Conservation (phyloP, 2,329 filamentous ascomycete species). For the Neopestalotiopsis sp. region DNA sequence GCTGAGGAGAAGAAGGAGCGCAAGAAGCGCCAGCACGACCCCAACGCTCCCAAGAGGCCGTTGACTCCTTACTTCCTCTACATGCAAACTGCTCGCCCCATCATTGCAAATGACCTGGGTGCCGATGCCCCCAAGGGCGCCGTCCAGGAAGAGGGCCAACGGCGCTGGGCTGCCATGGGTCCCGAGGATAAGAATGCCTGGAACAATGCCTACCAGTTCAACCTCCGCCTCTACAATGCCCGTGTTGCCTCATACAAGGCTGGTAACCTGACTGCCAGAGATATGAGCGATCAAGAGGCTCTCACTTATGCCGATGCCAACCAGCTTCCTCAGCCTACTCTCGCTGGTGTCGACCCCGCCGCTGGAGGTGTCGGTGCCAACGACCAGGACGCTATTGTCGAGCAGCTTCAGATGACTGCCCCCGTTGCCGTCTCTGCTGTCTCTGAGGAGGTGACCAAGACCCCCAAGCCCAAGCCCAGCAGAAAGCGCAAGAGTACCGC, state of each 20-base stretch:
- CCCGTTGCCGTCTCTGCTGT: slow-evolving; percentile 33
- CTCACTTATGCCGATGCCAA: slow-evolving; percentile 64
- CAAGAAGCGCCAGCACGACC: slow-evolving; percentile 86
- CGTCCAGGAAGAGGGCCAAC: slow-evolving; percentile 85
- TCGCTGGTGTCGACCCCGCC: slow-evolving; percentile 26
- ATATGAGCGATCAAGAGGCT: slow-evolving; percentile 66
- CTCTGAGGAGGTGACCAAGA: slow-evolving; percentile 55
- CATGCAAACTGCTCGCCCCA: slow-evolving; percentile 84
- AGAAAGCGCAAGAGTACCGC: slow-evolving; percentile 63
- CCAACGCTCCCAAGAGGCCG: slow-evolving; percentile 92
- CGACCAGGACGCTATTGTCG: slow-evolving; percentile 62
- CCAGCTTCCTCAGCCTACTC: slow-evolving; percentile 57
- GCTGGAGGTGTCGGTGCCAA: slow-evolving; percentile 47
- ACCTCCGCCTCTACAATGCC: slow-evolving; percentile 68
- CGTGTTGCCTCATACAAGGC: slow-evolving; percentile 69
- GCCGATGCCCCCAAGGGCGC: slow-evolving; percentile 80
- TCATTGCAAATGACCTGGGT: slow-evolving; percentile 81
- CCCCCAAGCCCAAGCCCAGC: slow-evolving; percentile 58
- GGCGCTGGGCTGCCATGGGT: slow-evolving; percentile 81
- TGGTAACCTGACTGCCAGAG: slow-evolving; percentile 61
- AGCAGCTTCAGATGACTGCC: slow-evolving; percentile 57
- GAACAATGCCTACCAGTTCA: slow-evolving; percentile 72
- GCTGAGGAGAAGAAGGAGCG: slow-evolving; percentile 82
- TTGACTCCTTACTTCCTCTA: slow-evolving; percentile 95
- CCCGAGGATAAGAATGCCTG: slow-evolving; percentile 73